Percentiles rank a stretch among this genome's conserved stretches.
These are phyloP conservation scores for Leptodontidium sp. DNA, from an alignment of 2,329 filamentous ascomycete genomes.

Conservation along the genomic window DNA sequence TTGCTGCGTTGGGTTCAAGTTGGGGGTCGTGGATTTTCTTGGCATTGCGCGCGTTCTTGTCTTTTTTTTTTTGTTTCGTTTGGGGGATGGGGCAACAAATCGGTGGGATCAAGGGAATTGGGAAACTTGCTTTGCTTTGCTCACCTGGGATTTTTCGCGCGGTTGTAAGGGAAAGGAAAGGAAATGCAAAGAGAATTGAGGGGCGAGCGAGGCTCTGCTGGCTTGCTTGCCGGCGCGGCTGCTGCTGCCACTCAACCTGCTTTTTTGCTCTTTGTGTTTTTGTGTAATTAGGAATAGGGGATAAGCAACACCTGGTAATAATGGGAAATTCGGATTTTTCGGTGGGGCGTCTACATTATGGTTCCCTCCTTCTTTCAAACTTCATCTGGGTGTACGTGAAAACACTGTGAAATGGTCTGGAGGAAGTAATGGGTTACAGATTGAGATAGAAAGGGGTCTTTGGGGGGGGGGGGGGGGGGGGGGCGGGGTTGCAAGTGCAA, in stretches of 20 bases:
- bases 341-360: constrained; percentile 10
- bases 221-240: no score
- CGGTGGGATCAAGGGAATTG: background rate
- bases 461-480: no score
- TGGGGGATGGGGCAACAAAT: constrained; percentile 1
- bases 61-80: background rate
- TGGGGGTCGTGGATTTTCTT: background rate
- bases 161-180: background rate
- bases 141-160: background rate
- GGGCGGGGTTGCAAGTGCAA: no score
- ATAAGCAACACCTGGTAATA: constrained; percentile 17
- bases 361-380: background rate
- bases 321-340: constrained; percentile 15
- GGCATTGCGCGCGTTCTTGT: constrained; percentile 9
- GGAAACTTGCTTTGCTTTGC: background rate
- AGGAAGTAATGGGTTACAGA: no score
- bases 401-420: no score
- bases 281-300: constrained; percentile 19
- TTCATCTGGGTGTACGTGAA: no score
- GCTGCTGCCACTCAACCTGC: no score
- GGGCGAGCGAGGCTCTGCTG: background rate
- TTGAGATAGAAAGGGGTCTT: no score
- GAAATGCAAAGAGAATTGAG: background rate
- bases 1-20: background rate
- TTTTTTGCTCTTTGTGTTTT: background rate